Conservation (phyloP, 2,329 filamentous ascomycete species). For the Cladosporium oxysporum region DNA sequence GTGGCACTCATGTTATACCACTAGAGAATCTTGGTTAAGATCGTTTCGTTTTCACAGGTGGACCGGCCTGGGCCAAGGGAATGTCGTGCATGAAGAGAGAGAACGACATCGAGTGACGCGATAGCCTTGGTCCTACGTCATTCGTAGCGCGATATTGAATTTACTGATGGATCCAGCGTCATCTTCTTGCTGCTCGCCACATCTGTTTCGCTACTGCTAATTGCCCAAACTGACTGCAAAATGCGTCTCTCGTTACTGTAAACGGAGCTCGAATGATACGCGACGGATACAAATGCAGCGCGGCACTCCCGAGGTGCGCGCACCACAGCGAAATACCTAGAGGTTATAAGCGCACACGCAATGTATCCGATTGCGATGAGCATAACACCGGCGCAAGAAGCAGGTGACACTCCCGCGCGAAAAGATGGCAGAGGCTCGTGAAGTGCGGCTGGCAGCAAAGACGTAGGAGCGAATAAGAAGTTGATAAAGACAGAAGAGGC, state of each 20-base stretch:
- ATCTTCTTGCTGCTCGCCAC: background rate
- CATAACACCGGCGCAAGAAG: too few species aligned
- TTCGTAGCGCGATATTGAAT: background rate
- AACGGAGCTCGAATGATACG: background rate
- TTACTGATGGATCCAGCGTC: background rate
- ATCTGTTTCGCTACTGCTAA: background rate
- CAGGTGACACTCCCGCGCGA: too few species aligned
- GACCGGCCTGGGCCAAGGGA: background rate
- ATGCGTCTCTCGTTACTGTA: background rate
- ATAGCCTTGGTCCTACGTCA: background rate
- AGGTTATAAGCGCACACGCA: too few species aligned
- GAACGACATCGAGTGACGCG: background rate
- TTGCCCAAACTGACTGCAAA: background rate
- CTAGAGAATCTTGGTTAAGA: background rate
- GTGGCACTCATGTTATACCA: background rate
- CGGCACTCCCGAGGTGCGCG: background rate
- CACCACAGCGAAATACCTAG: too few species aligned
- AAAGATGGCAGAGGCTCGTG: too few species aligned
- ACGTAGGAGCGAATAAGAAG: too few species aligned
- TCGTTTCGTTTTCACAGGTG: background rate
- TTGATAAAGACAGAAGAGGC: too few species aligned
- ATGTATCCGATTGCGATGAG: too few species aligned
- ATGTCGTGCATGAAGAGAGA: background rate
- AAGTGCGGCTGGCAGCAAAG: too few species aligned
- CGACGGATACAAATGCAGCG: background rate